phyloP scores from a whole-genome alignment of 495 filamentous ascomycete genomes.

The Coniosporium apollinis region DNA sequence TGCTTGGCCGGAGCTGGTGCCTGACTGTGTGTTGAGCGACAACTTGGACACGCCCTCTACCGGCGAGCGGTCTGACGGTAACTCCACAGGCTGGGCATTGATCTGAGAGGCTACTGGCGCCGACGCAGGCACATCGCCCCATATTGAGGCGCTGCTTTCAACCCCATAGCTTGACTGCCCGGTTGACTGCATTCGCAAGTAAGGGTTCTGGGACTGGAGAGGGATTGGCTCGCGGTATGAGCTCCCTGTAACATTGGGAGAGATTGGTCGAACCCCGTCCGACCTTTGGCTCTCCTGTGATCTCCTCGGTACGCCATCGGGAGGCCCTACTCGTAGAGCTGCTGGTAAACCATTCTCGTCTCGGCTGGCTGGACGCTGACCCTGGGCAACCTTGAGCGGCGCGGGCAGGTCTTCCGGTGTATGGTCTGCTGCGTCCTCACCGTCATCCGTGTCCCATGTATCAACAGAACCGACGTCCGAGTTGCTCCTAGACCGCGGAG shows the following conservation, averaged over 20 bases:
- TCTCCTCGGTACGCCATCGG: not conserved
- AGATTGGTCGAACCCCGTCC: constrained; percentile 8
- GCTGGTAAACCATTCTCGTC: constrained; percentile 6
- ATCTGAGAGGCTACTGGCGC: not conserved
- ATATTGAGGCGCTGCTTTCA: constrained; percentile 1
- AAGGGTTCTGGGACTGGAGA: constrained; percentile 3
- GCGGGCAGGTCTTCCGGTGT: constrained; percentile 7
- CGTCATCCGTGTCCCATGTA: constrained; percentile 11
- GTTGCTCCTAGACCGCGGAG: constrained; percentile 7
- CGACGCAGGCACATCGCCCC: constrained; percentile 5
- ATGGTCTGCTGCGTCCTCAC: constrained; percentile 1
- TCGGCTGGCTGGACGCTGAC: constrained; percentile 1
- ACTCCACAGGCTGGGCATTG: constrained; percentile 2
- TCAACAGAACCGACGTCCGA: constrained; percentile 8
- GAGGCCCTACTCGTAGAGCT: constrained; percentile 6
- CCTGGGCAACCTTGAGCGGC: constrained; percentile 6
- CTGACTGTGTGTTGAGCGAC: not conserved
- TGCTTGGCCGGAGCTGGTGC: not conserved
- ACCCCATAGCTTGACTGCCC: constrained; percentile 1
- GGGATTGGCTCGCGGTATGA: not conserved
- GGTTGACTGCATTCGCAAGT: constrained; percentile 4
- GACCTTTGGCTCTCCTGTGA: not conserved
- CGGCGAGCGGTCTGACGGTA: constrained; percentile 7
- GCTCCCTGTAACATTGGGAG: constrained; percentile 1
- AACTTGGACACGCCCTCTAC: not conserved